phyloP scores from a whole-genome alignment of 345 rosid genomes.

The Pistacia atlantica region DNA sequence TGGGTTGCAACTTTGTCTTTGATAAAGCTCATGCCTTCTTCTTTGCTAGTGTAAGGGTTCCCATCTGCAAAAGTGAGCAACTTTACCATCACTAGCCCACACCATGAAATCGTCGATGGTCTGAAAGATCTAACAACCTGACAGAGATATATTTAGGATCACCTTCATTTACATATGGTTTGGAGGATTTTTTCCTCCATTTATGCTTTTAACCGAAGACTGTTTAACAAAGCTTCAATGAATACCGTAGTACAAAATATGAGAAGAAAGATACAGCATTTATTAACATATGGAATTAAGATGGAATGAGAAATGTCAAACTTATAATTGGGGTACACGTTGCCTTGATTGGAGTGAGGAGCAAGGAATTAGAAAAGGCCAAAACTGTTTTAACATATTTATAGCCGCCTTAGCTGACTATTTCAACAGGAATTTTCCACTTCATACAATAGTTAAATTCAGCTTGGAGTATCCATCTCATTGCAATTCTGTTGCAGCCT shows the following conservation, averaged over 20 bases:
- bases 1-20: constrained; percentile 36
- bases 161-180: not conserved
- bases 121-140: constrained; percentile 42
- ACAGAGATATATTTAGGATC: constrained; percentile 32
- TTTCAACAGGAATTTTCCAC: not conserved
- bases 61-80: constrained; percentile 54
- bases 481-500: not conserved
- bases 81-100: constrained; percentile 59
- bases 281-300: too few species aligned
- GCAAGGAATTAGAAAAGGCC: constrained; percentile 7
- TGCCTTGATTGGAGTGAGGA: constrained; percentile 16
- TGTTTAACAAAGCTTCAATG: not conserved
- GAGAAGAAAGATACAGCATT: not conserved
- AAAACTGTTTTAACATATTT: not conserved
- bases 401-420: constrained; percentile 7
- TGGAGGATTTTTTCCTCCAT: constrained; percentile 30
- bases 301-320: too few species aligned
- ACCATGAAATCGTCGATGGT: constrained; percentile 64
- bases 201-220: not conserved
- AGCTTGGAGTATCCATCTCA: not conserved
- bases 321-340: not conserved
- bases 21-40: constrained; percentile 46
- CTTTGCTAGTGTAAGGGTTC: constrained; percentile 57
- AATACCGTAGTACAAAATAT: not conserved
- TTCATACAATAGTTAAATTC: not conserved